These are phyloP conservation scores for Monilinia polystroma DNA, from an alignment of 2,329 filamentous ascomycete genomes.

Conservation along the genomic window DNA sequence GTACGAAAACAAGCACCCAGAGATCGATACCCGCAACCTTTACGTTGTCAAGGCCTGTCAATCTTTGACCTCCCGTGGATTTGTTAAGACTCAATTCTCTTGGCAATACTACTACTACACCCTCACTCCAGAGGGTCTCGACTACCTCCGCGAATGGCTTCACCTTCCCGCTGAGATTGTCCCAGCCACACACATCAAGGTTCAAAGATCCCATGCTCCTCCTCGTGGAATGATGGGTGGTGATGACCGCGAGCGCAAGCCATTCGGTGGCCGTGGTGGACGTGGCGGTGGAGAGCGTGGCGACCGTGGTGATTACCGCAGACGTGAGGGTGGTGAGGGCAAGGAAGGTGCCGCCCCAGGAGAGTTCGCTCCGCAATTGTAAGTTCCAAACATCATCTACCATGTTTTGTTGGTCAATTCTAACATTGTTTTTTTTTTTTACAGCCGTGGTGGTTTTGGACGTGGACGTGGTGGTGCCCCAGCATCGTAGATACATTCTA, in stretches of 20 bases:
- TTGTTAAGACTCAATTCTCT: conserved; percentile 99
- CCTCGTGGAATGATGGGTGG: conserved; percentile 90
- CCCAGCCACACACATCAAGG: conserved; percentile 99
- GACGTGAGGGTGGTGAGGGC: conserved; percentile 70
- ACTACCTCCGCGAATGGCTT: conserved; percentile 99
- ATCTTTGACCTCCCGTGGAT: conserved; percentile 96
- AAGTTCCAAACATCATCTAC: conserved; percentile 44
- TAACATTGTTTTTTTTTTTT: conserved; percentile 41
- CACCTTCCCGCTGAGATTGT: conserved; percentile 99
- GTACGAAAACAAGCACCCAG: conserved; percentile 95
- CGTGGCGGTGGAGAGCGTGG: conserved; percentile 62
- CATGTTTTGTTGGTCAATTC: background rate
- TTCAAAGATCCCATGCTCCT: conserved; percentile 97
- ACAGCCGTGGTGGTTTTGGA: conserved; percentile 81
- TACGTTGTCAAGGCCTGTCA: conserved; percentile 99
- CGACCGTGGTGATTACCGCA: conserved; percentile 85
- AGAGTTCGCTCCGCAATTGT: conserved; percentile 90
- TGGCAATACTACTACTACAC: conserved; percentile 99
- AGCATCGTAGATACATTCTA: conserved; percentile 37
- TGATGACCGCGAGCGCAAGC: conserved; percentile 78
- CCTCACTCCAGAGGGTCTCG: conserved; percentile 97
- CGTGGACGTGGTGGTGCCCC: conserved; percentile 78
- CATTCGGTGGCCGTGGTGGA: conserved; percentile 73
- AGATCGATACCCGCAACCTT: conserved; percentile 99
- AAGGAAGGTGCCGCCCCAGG: conserved; percentile 92